phyloP scores from a whole-genome alignment of 306 rosid species.

The Sechiopsis laciniata region DNA sequence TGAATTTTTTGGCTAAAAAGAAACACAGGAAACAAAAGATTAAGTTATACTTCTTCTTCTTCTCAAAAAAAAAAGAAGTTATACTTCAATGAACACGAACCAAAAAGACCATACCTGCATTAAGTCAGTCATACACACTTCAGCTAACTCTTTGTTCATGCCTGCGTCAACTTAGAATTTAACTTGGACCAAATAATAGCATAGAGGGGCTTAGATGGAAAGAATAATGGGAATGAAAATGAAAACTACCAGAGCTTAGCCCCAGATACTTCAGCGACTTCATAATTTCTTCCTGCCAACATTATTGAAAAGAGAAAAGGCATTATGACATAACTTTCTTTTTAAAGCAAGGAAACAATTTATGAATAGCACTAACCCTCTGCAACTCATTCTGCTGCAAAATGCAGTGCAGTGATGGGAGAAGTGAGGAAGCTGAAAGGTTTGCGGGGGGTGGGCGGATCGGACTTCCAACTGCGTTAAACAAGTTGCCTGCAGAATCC shows the following conservation, averaged over 20 bases:
- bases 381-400: conserved; percentile 70
- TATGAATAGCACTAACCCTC: conserved; percentile 45
- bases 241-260: conserved; percentile 61
- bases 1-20: background rate
- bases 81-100: background rate
- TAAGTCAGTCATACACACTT: conserved; percentile 43
- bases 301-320: conserved; percentile 20
- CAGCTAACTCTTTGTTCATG: conserved; percentile 50
- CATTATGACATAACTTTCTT: conserved; percentile 22
- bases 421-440: conserved; percentile 39
- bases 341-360: background rate
- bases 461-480: conserved; percentile 43
- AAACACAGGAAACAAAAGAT: background rate
- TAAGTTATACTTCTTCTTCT: no score
- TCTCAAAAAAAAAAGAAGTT: no score
- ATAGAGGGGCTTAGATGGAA: conserved; percentile 11
- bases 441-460: conserved; percentile 41
- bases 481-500: conserved; percentile 52
- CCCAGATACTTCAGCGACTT: conserved; percentile 72
- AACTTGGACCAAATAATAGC: conserved; percentile 26
- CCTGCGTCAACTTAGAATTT: conserved; percentile 36
- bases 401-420: conserved; percentile 60
- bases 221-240: conserved; percentile 22
- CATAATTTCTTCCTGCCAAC: conserved; percentile 68
- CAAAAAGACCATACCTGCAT: conserved; percentile 45